Conservation (phyloP, 2,329 filamentous ascomycete genomes). For the Hymenoscyphus repandus region DNA sequence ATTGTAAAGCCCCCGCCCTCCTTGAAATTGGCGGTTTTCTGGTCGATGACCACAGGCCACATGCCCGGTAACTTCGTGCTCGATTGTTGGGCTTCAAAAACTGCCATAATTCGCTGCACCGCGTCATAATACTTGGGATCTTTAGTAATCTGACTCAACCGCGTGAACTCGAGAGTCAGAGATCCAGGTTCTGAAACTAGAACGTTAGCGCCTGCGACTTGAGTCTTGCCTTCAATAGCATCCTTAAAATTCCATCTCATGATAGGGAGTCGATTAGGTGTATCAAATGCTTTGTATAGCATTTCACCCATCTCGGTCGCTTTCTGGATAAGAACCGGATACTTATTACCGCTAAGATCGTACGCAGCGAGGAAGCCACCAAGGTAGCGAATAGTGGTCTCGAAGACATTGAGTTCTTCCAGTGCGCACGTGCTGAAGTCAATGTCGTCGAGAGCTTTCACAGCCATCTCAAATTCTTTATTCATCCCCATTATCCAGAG, state of each 20-base stretch:
- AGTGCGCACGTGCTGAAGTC: slow-evolving; percentile 18
- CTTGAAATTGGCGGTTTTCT: slow-evolving; percentile 50
- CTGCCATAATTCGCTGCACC: slow-evolving; percentile 48
- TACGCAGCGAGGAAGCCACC: slow-evolving; percentile 34
- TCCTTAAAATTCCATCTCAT: neutral
- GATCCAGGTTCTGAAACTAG: slow-evolving; percentile 52
- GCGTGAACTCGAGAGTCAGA: slow-evolving; percentile 54
- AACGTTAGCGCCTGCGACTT: slow-evolving; percentile 47
- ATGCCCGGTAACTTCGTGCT: slow-evolving; percentile 51
- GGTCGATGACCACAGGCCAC: slow-evolving; percentile 51
- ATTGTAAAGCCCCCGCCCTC: slow-evolving; percentile 42
- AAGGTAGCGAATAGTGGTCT: slow-evolving; percentile 36
- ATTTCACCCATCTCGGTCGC: slow-evolving; percentile 30
- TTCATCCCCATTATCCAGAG: slow-evolving; percentile 79
- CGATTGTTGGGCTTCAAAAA: slow-evolving; percentile 47
- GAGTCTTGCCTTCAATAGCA: slow-evolving; percentile 39
- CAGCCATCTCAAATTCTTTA: slow-evolving; percentile 59
- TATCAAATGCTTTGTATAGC: slow-evolving; percentile 38
- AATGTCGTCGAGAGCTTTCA: slow-evolving; percentile 63
- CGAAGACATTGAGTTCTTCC: slow-evolving; percentile 32
- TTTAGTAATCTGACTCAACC: slow-evolving; percentile 55
- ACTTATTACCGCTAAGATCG: slow-evolving; percentile 19
- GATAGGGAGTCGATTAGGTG: slow-evolving; percentile 1
- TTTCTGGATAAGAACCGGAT: slow-evolving; percentile 25
- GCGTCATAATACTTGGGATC: slow-evolving; percentile 57